Evolutionary conservation across 768 basidiomycete species (phyloP).

Genomic region (Rhodosporidiobolus sp.): DNA sequence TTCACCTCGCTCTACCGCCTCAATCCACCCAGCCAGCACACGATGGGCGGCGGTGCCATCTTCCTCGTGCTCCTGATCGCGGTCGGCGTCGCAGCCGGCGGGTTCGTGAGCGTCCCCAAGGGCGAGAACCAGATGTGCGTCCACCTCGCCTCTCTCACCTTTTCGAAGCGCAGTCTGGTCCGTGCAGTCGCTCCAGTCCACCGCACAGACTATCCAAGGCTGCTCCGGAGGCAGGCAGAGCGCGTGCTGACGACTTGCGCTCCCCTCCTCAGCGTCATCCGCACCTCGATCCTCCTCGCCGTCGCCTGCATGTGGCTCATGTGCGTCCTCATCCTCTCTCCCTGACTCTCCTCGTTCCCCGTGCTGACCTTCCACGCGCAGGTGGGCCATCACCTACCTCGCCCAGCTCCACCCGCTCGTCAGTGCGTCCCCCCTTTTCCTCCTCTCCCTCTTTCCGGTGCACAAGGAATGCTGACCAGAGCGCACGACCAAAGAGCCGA

Average conservation of each 20-base stretch:
- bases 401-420: constrained; percentile 90
- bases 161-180: too few species aligned
- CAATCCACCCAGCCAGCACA: too few species aligned
- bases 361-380: constrained; percentile 5
- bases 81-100: constrained; percentile 59
- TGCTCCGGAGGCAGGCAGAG: too few species aligned
- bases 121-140: constrained; percentile 86
- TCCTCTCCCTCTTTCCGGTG: not conserved
- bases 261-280: constrained; percentile 62
- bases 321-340: constrained; percentile 38
- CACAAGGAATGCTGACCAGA: not conserved
- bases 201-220: too few species aligned
- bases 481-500: not conserved
- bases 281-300: constrained; percentile 73
- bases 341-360: too few species aligned
- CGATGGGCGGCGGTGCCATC: not conserved
- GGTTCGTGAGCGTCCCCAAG: constrained; percentile 71
- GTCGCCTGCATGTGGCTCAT: constrained; percentile 83
- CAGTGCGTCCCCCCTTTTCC: constrained; percentile 53
- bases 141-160: too few species aligned
- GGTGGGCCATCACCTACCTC: constrained; percentile 92
- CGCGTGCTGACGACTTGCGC: not conserved
- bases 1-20: too few species aligned
- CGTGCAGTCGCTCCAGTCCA: too few species aligned
- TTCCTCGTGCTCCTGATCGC: constrained; percentile 57